Percentiles rank a stretch among this genome's conserved stretches.
These are phyloP conservation scores for Mortierella sp. DNA, from an alignment of 371 early-diverging fungal species.

Conservation along the genomic window DNA sequence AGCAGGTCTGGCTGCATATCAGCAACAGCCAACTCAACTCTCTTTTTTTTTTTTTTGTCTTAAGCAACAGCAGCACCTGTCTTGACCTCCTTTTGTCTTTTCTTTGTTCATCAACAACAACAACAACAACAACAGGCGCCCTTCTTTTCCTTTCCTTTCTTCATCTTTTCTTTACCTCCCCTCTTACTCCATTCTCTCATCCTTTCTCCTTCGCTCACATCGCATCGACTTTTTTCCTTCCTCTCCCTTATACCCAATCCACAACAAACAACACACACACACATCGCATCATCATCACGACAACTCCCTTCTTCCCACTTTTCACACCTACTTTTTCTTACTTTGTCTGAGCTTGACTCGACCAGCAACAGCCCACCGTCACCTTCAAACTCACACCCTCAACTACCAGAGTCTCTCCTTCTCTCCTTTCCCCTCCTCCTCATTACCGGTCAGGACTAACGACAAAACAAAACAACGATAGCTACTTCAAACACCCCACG, in stretches of 20 bases:
- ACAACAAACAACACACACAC: not conserved
- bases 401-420: not conserved
- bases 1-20: not conserved
- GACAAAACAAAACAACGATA: not conserved
- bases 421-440: not conserved
- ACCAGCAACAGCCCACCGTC: not conserved
- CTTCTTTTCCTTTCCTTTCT: not conserved
- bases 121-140: not conserved
- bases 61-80: not conserved
- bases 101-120: not conserved
- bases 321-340: not conserved
- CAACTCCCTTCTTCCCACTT: not conserved
- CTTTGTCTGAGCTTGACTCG: not conserved
- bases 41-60: conserved; percentile 2
- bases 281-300: conserved; percentile 6
- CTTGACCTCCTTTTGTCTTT: not conserved
- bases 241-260: conserved; percentile 6
- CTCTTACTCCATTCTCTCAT: not conserved
- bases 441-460: not conserved
- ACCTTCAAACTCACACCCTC: not conserved
- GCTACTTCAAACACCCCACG: not conserved
- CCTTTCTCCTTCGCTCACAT: not conserved
- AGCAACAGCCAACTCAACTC: not conserved
- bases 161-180: not conserved
- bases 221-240: not conserved